Percentiles rank a stretch among this genome's conserved stretches.
Conservation (phyloP, 78 protist species). For the Bodo saltans region DNA sequence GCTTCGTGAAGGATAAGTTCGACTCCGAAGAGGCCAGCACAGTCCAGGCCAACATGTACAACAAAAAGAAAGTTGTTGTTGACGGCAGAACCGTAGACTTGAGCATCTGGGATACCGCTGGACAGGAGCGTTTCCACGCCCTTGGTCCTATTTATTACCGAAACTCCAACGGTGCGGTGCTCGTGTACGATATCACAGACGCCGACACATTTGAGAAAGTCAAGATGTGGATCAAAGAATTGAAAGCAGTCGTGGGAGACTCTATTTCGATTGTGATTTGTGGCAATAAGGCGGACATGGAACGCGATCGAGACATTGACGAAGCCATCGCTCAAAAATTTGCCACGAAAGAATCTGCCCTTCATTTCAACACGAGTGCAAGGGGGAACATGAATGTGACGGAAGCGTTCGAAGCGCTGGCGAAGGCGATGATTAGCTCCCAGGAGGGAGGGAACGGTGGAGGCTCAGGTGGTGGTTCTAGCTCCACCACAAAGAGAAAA, state of each 20-base stretch:
- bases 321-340: too few relatives aligned
- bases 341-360: too few relatives aligned
- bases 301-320: slow-evolving; percentile 57
- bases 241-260: slow-evolving; percentile 73
- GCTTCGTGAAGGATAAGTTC: slow-evolving; percentile 68
- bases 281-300: slow-evolving; percentile 81
- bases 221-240: slow-evolving; percentile 84
- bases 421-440: slow-evolving; percentile 23
- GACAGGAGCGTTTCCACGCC: slow-evolving; percentile 82
- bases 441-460: not conserved
- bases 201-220: slow-evolving; percentile 68
- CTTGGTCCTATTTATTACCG: slow-evolving; percentile 91
- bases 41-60: slow-evolving; percentile 72
- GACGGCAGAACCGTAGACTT: slow-evolving; percentile 67
- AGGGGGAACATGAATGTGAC: too few relatives aligned
- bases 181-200: slow-evolving; percentile 89
- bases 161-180: slow-evolving; percentile 83
- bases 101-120: slow-evolving; percentile 79
- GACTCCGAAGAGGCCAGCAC: slow-evolving; percentile 59
- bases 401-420: too few relatives aligned
- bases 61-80: slow-evolving; percentile 50
- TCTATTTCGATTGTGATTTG: slow-evolving; percentile 68
- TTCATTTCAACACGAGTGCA: too few relatives aligned
- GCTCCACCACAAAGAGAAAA: not conserved
- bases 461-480: not conserved